A percentile compares a stretch with the other conserved stretches of the same genome.
These are phyloP conservation scores for Lathyrus sativus DNA, from an alignment of 306 rosid species.

Conservation along the genomic window DNA sequence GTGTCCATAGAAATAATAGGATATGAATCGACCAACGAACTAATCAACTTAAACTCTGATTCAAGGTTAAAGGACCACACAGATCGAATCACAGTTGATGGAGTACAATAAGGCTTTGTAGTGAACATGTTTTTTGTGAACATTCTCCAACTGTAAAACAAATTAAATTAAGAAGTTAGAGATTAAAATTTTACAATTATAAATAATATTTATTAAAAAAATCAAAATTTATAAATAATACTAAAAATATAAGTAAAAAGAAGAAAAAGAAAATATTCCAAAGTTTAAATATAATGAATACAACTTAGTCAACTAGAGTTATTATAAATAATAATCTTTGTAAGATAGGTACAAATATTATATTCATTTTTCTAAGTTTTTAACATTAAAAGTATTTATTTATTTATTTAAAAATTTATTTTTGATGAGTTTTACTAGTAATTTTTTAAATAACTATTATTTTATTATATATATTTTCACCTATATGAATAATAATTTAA, in stretches of 20 bases:
- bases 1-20: conserved; percentile 70
- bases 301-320: too few relatives aligned
- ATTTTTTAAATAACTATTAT: too few relatives aligned
- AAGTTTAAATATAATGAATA: too few relatives aligned
- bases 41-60: conserved; percentile 52
- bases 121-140: background rate
- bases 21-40: conserved; percentile 42
- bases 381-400: too few relatives aligned
- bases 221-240: background rate
- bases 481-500: too few relatives aligned
- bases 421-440: too few relatives aligned
- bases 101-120: background rate
- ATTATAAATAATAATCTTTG: too few relatives aligned
- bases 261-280: too few relatives aligned
- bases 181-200: background rate
- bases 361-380: too few relatives aligned
- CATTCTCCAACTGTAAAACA: background rate
- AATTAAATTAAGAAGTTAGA: background rate
- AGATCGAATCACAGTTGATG: conserved; percentile 46
- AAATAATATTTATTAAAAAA: background rate
- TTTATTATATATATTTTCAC: too few relatives aligned
- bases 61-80: conserved; percentile 65
- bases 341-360: too few relatives aligned
- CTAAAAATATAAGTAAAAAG: background rate
- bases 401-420: too few relatives aligned